A percentile compares a stretch with the other conserved stretches of the same genome.
Conservation (phyloP, 23 red algal species). For the Gracilaria caudata region DNA sequence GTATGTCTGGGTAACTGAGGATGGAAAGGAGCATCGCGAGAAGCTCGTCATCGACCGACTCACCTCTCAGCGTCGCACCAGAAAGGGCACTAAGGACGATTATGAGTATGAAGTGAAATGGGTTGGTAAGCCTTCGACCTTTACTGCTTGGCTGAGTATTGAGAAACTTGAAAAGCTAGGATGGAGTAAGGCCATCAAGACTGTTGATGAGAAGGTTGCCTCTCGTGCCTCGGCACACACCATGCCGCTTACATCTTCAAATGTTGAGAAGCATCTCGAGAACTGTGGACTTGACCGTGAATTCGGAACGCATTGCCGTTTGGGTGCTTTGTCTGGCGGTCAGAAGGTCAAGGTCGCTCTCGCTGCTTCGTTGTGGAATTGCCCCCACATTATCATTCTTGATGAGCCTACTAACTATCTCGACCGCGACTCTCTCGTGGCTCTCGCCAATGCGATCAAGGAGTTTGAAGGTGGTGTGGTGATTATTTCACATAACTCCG, state of each 20-base stretch:
- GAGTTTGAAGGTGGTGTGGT: conserved; percentile 96
- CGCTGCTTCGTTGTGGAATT: conserved; percentile 86
- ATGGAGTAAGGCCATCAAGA: conserved; percentile 82
- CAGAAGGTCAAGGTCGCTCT: conserved; percentile 96
- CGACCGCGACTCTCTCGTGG: conserved; percentile 88
- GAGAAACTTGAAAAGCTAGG: conserved; percentile 74
- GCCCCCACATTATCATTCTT: conserved; percentile 89
- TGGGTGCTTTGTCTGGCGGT: conserved; percentile 88
- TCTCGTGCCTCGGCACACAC: conserved; percentile 62
- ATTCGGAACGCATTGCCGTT: conserved; percentile 86
- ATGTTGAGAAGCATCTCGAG: conserved; percentile 90
- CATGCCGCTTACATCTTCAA: conserved; percentile 77
- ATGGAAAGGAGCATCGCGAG: conserved; percentile 68
- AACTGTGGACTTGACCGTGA: conserved; percentile 89
- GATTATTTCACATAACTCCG: conserved; percentile 92
- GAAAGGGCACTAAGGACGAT: conserved; percentile 79
- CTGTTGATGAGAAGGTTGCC: conserved; percentile 89
- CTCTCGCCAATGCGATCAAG: conserved; percentile 89
- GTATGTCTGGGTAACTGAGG: conserved; percentile 72
- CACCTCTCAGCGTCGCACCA: conserved; percentile 58
- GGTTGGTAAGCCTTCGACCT: conserved; percentile 75
- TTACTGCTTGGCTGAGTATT: conserved; percentile 70
- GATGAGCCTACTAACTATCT: conserved; percentile 99
- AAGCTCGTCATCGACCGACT: conserved; percentile 73
- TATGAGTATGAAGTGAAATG: conserved; percentile 89